Evolutionary conservation across 192 early-diverging fungal species (phyloP).

Genomic region (Mortierella claussenii): DNA sequence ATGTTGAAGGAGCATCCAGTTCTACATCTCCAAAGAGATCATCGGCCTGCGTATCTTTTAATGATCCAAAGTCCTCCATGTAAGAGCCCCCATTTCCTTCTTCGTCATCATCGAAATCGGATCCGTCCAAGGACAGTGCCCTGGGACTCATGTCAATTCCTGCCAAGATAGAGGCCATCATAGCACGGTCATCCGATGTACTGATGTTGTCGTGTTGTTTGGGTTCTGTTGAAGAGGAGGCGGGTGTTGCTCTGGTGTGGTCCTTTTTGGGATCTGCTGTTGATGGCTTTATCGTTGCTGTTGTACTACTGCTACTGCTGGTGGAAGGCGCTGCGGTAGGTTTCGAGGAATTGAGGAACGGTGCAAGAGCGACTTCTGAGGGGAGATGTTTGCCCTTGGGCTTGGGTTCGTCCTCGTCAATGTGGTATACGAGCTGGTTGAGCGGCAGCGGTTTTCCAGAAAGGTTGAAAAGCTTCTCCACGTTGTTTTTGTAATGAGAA

Average conservation of each 20-base stretch:
- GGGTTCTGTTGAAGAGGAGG: background rate
- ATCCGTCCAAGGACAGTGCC: constrained; percentile 35
- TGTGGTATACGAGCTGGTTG: constrained; percentile 29
- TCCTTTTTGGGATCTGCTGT: background rate
- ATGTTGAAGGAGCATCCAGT: background rate
- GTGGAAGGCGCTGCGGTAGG: background rate
- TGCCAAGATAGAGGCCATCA: constrained; percentile 53
- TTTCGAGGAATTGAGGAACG: constrained; percentile 13
- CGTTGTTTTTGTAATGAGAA: constrained; percentile 70
- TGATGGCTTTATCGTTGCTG: background rate
- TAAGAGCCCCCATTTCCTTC: constrained; percentile 13
- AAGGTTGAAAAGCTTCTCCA: constrained; percentile 65
- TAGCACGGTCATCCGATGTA: constrained; percentile 22
- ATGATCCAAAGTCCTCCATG: constrained; percentile 21
- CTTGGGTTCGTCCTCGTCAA: constrained; percentile 41
- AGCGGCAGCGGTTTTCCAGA: constrained; percentile 35
- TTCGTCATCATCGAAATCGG: constrained; percentile 29
- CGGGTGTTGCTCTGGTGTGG: background rate
- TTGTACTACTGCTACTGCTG: background rate
- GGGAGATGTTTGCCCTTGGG: constrained; percentile 50
- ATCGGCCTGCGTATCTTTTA: constrained; percentile 31
- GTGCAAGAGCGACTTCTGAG: constrained; percentile 28
- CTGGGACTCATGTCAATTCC: constrained; percentile 39
- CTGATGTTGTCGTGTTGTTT: background rate
- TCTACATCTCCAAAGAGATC: constrained; percentile 43